Evolutionary conservation across 2,329 filamentous ascomycete species (phyloP).

Genomic region (Fusarium marasasianum): DNA sequence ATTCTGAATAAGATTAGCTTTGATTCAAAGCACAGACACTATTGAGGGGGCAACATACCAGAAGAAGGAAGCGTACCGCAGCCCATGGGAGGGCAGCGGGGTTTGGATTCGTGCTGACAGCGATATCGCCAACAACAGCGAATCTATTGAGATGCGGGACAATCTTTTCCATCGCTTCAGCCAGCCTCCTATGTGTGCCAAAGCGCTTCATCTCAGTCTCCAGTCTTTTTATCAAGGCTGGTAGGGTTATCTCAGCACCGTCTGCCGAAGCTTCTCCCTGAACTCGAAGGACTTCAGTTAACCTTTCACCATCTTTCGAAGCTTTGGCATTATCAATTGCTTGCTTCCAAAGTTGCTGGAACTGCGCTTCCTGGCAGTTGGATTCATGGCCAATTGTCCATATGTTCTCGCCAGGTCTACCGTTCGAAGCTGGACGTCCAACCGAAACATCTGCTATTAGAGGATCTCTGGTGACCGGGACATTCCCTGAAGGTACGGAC

Average conservation of each 20-base stretch:
- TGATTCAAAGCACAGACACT: accelerated
- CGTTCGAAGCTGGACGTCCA: no score
- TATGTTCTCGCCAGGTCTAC: no score
- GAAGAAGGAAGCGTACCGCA: not conserved
- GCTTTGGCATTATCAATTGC: not conserved
- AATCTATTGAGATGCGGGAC: not conserved
- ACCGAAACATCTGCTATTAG: accelerated
- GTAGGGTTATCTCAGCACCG: accelerated
- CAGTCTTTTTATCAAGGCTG: not conserved
- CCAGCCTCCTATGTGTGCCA: not conserved
- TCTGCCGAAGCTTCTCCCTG: not conserved
- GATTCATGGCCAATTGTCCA: accelerated
- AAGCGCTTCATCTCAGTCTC: not conserved
- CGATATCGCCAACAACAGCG: not conserved
- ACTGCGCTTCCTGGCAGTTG: not conserved
- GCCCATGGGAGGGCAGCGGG: not conserved
- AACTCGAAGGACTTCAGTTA: not conserved
- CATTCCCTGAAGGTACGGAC: not conserved
- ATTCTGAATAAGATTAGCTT: not conserved
- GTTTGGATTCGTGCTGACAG: not conserved
- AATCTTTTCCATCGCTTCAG: not conserved
- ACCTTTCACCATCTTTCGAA: not conserved
- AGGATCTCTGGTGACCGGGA: no score
- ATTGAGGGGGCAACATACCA: not conserved
- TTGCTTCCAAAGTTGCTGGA: not conserved